Base-by-base conservation (phyloP, 2,329 filamentous ascomycete species). In the Colletotrichum scovillei region DNA sequence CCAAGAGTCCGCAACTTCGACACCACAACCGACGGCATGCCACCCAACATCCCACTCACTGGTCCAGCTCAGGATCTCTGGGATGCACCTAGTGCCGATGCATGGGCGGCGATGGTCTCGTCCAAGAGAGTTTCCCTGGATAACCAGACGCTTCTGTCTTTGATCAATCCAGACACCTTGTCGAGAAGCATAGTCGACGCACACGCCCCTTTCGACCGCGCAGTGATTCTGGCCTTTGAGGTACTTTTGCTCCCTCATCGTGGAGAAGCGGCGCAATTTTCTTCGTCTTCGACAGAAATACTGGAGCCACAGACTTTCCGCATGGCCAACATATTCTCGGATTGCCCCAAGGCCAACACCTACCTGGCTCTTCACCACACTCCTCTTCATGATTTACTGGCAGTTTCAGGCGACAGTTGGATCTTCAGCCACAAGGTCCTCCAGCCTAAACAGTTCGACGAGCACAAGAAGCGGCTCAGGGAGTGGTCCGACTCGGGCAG, bases 381-480 rank as follows among this genome's bases (percentile, higher is more conserved):
- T 0, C 90, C 89, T n/a, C 84, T 92, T 5, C 86, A 87, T 74
- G 86, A 87, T 75, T 84, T 91, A 0, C 83, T 92, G 22, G 88
- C 88, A 12, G 88, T 91, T 8, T 87, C 87, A 32, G 89, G 89
- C 60, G 86, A 91, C 74, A 89, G 85, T 65, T 91, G 88, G 88
- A 82, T 89, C 24, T 90, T 91, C 76, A 86, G 86, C 63, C 84
- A 86, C 67, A 91, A 91, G 76, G 80, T 91, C 5, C 79, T 84
- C 2, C 80, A 84, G 5, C 78, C 80, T 2, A 81, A 82, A 30
- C 78, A 82, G 12, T 91, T 88, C 75, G 76, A 81, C 57, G 84
- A 86, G 74, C 85, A 88, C 73, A 84, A 88, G 78, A 81, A 79
- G 66, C 83, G 84, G 22, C 82, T 91, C 4, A 81, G 82, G 32